Evolutionary conservation across 768 basidiomycete species (phyloP).

Genomic region (Psilocybe cubensis): DNA sequence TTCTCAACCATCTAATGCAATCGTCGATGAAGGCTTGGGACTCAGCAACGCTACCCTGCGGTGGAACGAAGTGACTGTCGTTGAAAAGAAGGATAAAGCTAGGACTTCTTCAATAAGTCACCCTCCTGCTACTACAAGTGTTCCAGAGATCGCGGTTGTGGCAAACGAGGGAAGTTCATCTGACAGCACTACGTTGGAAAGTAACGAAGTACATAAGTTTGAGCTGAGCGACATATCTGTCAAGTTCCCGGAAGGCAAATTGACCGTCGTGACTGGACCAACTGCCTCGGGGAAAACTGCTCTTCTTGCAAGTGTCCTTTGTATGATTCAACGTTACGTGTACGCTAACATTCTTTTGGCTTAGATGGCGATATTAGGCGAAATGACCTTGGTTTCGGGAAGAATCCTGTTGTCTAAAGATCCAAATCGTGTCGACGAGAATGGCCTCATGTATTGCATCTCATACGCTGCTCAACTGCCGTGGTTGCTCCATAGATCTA

Average conservation of each 20-base stretch:
- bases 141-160: conserved; percentile 7
- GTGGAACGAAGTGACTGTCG: conserved; percentile 59
- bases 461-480: conserved; percentile 78
- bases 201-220: conserved; percentile 50
- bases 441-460: conserved; percentile 63
- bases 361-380: conserved; percentile 74
- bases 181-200: conserved; percentile 23
- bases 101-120: conserved; percentile 16
- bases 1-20: conserved; percentile 25
- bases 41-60: conserved; percentile 59
- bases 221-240: conserved; percentile 70
- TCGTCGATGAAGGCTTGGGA: conserved; percentile 48
- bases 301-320: conserved; percentile 47
- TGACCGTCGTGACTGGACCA: conserved; percentile 76
- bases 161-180: conserved; percentile 20
- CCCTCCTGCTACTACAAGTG: conserved; percentile 4
- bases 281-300: conserved; percentile 88
- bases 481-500: conserved; percentile 72
- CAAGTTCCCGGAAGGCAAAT: conserved; percentile 69
- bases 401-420: conserved; percentile 70
- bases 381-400: conserved; percentile 61
- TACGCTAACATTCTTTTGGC: neutral
- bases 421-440: conserved; percentile 55
- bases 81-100: conserved; percentile 19
- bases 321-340: conserved; percentile 17